These are phyloP conservation scores for Volvox reticuliferus DNA, from an alignment of 139 green algal species.

Conservation along the genomic window DNA sequence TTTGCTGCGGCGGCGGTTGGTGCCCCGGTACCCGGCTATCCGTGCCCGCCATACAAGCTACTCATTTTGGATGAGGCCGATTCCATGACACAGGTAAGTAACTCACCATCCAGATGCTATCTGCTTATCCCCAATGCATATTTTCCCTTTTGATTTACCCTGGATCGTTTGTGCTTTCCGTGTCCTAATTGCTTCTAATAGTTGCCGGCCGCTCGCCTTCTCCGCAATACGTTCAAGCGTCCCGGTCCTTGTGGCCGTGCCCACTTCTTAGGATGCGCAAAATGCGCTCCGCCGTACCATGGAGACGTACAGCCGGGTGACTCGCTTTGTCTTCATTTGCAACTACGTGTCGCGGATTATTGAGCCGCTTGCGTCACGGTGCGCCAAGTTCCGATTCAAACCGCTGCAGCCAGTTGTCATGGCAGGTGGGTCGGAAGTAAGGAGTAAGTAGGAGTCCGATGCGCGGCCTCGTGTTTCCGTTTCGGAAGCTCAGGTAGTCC, in stretches of 20 bases:
- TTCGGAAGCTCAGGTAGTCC: no score
- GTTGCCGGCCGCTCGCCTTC: no score
- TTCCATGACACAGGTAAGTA: slow-evolving; percentile 90
- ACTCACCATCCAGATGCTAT: no score
- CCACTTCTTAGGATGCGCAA: slow-evolving; percentile 85
- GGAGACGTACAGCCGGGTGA: slow-evolving; percentile 95
- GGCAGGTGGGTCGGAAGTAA: slow-evolving; percentile 48
- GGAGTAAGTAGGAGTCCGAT: not conserved
- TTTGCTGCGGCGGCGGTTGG: slow-evolving; percentile 91
- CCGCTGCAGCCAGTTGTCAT: slow-evolving; percentile 73
- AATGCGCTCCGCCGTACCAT: slow-evolving; percentile 98
- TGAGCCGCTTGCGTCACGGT: slow-evolving; percentile 93
- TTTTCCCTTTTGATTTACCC: not conserved
- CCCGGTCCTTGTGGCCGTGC: no score
- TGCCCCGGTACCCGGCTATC: slow-evolving; percentile 79
- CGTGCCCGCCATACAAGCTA: slow-evolving; percentile 96
- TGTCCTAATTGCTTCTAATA: no score
- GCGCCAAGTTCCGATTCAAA: slow-evolving; percentile 88
- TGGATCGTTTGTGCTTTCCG: not conserved
- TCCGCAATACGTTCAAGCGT: no score
- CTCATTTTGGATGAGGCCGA: slow-evolving; percentile 99
- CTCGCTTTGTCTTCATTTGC: slow-evolving; percentile 98
- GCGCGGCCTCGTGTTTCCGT: no score
- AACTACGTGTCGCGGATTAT: slow-evolving; percentile 99
- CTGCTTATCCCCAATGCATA: no score